Evolutionary conservation across 495 filamentous ascomycete genomes (phyloP).

Genomic region (Hypomontagnella submonticulosa): DNA sequence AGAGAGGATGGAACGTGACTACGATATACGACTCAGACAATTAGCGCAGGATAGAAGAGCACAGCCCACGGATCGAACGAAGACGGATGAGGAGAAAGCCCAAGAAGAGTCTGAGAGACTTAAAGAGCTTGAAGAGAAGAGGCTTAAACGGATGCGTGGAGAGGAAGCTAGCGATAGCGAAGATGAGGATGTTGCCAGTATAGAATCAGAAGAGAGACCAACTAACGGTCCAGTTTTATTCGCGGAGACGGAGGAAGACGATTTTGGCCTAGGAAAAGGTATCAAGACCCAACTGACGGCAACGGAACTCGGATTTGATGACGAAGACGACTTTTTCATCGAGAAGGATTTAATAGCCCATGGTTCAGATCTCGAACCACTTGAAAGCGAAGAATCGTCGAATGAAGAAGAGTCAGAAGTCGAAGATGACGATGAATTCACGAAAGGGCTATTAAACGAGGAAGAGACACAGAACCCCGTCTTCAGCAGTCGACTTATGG

Average conservation of each 20-base stretch:
- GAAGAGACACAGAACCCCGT: conserved; percentile 59
- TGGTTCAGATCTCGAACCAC: conserved; percentile 70
- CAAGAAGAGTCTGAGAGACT: conserved; percentile 78
- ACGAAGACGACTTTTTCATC: conserved; percentile 92
- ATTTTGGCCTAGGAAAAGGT: conserved; percentile 66
- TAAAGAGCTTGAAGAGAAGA: conserved; percentile 81
- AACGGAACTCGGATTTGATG: conserved; percentile 72
- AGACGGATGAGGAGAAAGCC: conserved; percentile 88
- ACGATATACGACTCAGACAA: conserved; percentile 83
- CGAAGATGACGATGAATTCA: conserved; percentile 72
- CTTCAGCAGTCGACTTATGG: conserved; percentile 48
- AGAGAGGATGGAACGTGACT: conserved; percentile 74
- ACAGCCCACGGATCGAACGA: conserved; percentile 84
- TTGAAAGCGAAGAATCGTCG: conserved; percentile 63
- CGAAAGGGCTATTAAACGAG: conserved; percentile 68
- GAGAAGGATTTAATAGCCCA: conserved; percentile 85
- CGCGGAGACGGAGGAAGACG: conserved; percentile 60
- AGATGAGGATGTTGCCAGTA: conserved; percentile 49
- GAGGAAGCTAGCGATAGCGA: conserved; percentile 61
- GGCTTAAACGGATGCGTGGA: conserved; percentile 79
- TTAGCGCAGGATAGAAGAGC: conserved; percentile 85
- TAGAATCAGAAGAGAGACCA: conserved; percentile 31
- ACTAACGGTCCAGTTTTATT: conserved; percentile 37
- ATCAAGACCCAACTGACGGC: conserved; percentile 59
- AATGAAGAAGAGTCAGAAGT: conserved; percentile 65